Base-by-base conservation (phyloP, 2,329 filamentous ascomycete species). In the Fusarium graminum region DNA sequence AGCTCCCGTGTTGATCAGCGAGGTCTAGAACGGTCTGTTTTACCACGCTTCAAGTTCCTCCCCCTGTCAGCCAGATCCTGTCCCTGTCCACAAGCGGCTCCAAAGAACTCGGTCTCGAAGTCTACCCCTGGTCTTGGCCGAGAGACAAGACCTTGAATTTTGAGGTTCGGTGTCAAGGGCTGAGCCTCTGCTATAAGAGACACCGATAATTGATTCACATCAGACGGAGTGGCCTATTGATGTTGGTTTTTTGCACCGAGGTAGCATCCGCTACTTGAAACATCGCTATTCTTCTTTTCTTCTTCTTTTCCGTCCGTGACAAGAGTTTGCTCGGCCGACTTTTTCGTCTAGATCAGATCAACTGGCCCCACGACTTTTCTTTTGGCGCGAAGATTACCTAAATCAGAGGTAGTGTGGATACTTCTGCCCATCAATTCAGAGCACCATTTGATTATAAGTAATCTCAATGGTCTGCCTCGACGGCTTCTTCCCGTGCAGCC, bases 21-120 rank as follows among this genome's bases (percentile, higher is more conserved):
- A 42, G 51, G 56, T 73, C 71, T 73, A 68, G 71, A 73, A 68
- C 71, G 63, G 71, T 68, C 71, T 71, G 40, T 40, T 50, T 38
- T 52, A 46, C 38, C 53, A 62, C 40, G 41, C 57, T 44, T 66
- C 45, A 50, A 62, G 50, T 19, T 52, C 50, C 40, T 46, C 39
- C 65, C 69, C 71, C 65, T 63, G 65, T 54, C 40, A 40, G 17
- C 25, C 38, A 22, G 32, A 34, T 29, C 30, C 16, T n/a, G 26
- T 34, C 14, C 34, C 29, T 52, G 28, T 34, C 47, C 49, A 47
- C 47, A 59, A 52, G 40, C 19, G 59, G 52, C 43, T 51, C 65
- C 55, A 68, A 57, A 63, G 50, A 59, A 66, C 57, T 59, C 22
- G 50, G 67, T 64, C 62, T 70, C 52, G 55, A 59, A 40, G 50